phyloP scores from a whole-genome alignment of 768 basidiomycete species.

The Pisolithus albus region DNA sequence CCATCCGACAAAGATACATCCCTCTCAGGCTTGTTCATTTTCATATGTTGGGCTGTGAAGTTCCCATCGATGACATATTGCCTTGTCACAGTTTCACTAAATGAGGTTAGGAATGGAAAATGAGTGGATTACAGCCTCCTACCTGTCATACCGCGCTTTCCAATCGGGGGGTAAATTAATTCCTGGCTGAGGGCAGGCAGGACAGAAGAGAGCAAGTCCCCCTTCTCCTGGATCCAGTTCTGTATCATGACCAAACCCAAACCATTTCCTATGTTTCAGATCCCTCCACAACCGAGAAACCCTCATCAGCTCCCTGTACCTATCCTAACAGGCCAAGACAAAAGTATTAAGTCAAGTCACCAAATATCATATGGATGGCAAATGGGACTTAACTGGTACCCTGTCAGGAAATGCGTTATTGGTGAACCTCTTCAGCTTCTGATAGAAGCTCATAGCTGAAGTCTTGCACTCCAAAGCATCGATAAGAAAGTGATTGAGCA shows the following conservation, averaged over 20 bases:
- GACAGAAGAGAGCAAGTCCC: constrained; percentile 18
- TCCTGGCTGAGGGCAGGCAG: constrained; percentile 22
- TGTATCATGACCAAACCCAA: constrained; percentile 9
- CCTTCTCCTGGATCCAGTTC: background rate
- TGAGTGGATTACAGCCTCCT: background rate
- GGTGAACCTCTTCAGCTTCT: constrained; percentile 6
- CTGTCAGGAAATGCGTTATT: background rate
- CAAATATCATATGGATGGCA: too few relatives aligned
- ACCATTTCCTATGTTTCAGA: background rate
- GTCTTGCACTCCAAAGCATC: constrained; percentile 11
- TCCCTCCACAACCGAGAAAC: constrained; percentile 1
- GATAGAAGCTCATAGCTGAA: constrained; percentile 7
- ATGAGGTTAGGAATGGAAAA: background rate
- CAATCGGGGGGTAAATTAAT: constrained; percentile 21
- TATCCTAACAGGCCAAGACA: constrained; percentile 1
- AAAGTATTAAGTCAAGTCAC: too few relatives aligned
- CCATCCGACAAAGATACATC: constrained; percentile 25
- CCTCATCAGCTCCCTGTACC: constrained; percentile 9
- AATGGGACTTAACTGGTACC: too few relatives aligned
- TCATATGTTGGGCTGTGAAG: constrained; percentile 11
- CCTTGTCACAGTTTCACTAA: constrained; percentile 1
- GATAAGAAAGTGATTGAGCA: constrained; percentile 2
- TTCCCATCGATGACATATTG: constrained; percentile 8
- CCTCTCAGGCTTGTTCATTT: constrained; percentile 15
- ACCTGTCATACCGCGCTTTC: constrained; percentile 7